These are phyloP conservation scores for Aureococcus anophagefferens DNA, from an alignment of 108 stramenopile genomes.

Conservation along the genomic window DNA sequence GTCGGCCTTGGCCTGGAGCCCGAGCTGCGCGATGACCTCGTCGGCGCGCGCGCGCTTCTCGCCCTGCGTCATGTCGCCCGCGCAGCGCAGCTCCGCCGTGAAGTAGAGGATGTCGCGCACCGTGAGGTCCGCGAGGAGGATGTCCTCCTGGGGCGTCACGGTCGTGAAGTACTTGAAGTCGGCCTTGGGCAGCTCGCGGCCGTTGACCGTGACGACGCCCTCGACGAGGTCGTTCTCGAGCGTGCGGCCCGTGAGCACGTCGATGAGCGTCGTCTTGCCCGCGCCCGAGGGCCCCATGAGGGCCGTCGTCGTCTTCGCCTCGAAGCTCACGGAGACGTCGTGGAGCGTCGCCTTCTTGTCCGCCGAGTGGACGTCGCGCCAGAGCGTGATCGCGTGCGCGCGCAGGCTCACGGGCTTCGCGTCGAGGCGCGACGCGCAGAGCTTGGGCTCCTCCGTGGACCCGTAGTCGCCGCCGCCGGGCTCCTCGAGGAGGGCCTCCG, in stretches of 20 bases:
- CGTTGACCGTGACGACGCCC: too few species aligned
- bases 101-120: neutral
- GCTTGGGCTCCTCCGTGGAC: too few species aligned
- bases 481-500: too few species aligned
- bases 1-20: constrained; percentile 11
- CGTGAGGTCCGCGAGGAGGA: constrained; percentile 1
- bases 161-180: too few species aligned
- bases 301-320: constrained; percentile 8
- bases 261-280: constrained; percentile 38
- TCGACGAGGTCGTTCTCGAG: too few species aligned
- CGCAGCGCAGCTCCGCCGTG: neutral
- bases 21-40: constrained; percentile 20
- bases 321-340: neutral
- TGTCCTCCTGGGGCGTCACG: constrained; percentile 17
- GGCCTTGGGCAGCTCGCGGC: too few species aligned
- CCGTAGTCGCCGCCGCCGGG: too few species aligned
- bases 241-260: constrained; percentile 12
- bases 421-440: too few species aligned
- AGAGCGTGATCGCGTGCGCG: too few species aligned
- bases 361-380: too few species aligned
- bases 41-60: neutral
- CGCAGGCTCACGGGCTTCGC: too few species aligned
- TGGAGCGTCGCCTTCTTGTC: neutral
- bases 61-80: too few species aligned
- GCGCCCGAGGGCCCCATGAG: constrained; percentile 40